Percentiles rank a stretch among this genome's conserved stretches.
phyloP scores from a whole-genome alignment of 2,329 filamentous ascomycete species.

The Trichoderma oligosporum region DNA sequence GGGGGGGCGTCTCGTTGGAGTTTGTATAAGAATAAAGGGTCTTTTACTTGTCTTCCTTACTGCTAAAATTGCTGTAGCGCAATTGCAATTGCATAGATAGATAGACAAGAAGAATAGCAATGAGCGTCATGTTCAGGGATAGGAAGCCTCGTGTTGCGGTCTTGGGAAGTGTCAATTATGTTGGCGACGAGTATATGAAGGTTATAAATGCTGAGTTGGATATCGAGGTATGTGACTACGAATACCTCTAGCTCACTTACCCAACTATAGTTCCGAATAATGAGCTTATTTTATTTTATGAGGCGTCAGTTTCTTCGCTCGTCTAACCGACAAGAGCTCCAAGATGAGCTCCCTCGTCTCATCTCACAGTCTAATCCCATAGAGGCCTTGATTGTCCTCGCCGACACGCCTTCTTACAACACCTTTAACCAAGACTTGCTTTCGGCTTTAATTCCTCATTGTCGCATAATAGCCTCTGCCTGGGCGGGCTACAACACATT shows the following conservation, averaged over 20 bases:
- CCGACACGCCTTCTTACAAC: slow-evolving; percentile 47
- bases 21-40: too few species aligned
- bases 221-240: slow-evolving; percentile 1
- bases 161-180: slow-evolving; percentile 39
- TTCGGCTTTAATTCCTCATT: slow-evolving; percentile 37
- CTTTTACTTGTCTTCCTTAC: neutral
- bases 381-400: slow-evolving; percentile 47
- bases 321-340: slow-evolving; percentile 35
- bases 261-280: too few species aligned
- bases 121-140: neutral
- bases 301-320: slow-evolving; percentile 32
- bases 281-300: fast-evolving
- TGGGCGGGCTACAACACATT: slow-evolving; percentile 48
- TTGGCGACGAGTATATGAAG: slow-evolving; percentile 39
- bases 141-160: slow-evolving; percentile 40
- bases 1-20: too few species aligned
- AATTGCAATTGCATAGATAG: too few species aligned
- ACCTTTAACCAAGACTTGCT: slow-evolving; percentile 48
- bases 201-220: slow-evolving; percentile 34
- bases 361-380: slow-evolving; percentile 39
- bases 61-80: too few species aligned
- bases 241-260: too few species aligned
- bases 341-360: slow-evolving; percentile 34
- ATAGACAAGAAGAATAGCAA: too few species aligned
- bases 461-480: slow-evolving; percentile 45